Evolutionary conservation across 768 basidiomycete species (phyloP).

Genomic region (Mrakia blollopis): DNA sequence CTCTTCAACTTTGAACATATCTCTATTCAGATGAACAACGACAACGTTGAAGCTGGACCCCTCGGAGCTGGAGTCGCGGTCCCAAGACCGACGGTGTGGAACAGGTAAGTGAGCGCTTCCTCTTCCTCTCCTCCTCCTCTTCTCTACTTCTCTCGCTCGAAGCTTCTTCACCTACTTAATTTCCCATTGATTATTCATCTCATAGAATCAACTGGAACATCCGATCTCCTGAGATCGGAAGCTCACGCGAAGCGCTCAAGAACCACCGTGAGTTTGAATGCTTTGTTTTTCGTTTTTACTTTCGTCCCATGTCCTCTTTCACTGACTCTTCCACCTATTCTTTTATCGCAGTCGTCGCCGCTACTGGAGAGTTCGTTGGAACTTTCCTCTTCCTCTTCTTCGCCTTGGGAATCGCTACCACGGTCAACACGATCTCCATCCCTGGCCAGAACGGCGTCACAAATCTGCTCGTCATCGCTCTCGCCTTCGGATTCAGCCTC

Average conservation of each 20-base stretch:
- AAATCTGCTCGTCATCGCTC: conserved; percentile 26
- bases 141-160: background rate
- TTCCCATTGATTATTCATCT: background rate
- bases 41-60: background rate
- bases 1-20: background rate
- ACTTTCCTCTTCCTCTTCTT: conserved; percentile 26
- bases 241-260: background rate
- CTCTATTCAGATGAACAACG: background rate
- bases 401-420: conserved; percentile 19
- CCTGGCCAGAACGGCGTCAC: background rate
- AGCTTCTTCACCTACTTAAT: background rate
- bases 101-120: background rate
- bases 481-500: conserved; percentile 28
- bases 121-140: background rate
- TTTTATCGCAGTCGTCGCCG: conserved; percentile 27
- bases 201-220: background rate
- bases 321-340: no score
- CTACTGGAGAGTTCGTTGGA: conserved; percentile 22
- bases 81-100: background rate
- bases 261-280: background rate
- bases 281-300: no score
- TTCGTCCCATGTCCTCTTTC: no score
- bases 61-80: background rate
- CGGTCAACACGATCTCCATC: background rate
- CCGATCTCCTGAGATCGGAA: background rate